phyloP scores from a whole-genome alignment of 179 eudicot genomes.

The Beta macrorhiza region DNA sequence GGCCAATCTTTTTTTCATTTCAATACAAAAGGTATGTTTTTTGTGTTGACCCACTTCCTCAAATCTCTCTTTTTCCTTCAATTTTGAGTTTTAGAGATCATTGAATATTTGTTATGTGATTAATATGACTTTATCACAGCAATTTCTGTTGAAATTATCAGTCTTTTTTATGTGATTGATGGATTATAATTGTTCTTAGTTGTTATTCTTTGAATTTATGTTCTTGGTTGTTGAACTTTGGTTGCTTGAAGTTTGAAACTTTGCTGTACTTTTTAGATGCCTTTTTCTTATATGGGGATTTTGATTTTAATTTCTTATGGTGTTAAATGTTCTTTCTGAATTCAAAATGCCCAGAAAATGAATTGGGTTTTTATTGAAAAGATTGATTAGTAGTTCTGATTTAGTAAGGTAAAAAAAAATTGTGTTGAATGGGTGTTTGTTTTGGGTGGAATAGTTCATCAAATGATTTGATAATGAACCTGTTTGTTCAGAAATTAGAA shows the following conservation, averaged over 20 bases:
- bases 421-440: not conserved
- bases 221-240: not conserved
- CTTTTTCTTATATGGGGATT: not conserved
- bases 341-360: not conserved
- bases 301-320: not conserved
- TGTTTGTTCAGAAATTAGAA: not conserved
- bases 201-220: not conserved
- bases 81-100: not conserved
- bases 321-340: not conserved
- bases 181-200: not conserved
- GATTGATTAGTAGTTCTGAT: not conserved
- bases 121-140: not conserved
- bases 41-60: not conserved
- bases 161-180: not conserved
- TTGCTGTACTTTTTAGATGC: not conserved
- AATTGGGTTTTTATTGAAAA: too few relatives aligned
- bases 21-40: not conserved
- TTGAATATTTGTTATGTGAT: not conserved
- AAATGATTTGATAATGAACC: not conserved
- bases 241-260: slow-evolving; percentile 2
- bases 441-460: too few relatives aligned
- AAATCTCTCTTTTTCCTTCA: not conserved
- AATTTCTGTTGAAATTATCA: not conserved
- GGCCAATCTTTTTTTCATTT: too few relatives aligned
- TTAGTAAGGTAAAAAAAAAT: not conserved